Conservation (phyloP, 257 asterid genomes). For the Solanum virginianum region DNA sequence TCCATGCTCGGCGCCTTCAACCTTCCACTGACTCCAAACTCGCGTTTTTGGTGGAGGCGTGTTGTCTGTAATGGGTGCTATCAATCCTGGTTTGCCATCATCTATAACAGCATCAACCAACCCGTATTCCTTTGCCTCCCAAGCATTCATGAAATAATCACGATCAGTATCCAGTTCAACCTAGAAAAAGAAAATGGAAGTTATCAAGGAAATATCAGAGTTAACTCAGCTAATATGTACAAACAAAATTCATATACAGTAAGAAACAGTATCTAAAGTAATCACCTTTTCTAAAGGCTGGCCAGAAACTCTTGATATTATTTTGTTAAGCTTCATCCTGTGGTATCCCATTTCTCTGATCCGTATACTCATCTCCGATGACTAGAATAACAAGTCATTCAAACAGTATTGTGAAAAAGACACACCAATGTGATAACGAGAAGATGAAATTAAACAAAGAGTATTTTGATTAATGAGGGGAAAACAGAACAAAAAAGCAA, state of each 20-base stretch:
- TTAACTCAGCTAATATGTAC: not conserved
- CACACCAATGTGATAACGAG: not conserved
- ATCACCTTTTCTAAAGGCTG: conserved; percentile 73
- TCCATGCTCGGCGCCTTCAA: conserved; percentile 47
- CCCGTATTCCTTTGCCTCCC: conserved; percentile 96
- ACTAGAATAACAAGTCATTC: conserved; percentile 23
- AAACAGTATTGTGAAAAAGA: not conserved
- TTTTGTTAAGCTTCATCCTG: conserved; percentile 70
- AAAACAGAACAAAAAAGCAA: not conserved
- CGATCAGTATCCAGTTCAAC: conserved; percentile 70
- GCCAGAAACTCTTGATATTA: conserved; percentile 74
- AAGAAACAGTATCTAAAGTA: not conserved
- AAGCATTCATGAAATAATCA: conserved; percentile 79
- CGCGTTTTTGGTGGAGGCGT: conserved; percentile 68
- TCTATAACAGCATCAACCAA: conserved; percentile 78
- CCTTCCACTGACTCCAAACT: conserved; percentile 57
- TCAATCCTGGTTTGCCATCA: conserved; percentile 88
- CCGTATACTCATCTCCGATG: conserved; percentile 78
- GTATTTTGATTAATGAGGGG: not conserved
- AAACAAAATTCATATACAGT: not conserved
- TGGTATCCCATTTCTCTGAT: conserved; percentile 78
- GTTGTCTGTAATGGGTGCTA: conserved; percentile 66
- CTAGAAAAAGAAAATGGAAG: conserved; percentile 17
- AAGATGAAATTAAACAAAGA: not conserved
- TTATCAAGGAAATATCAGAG: not conserved